Conservation (phyloP, 495 filamentous ascomycete species). For the Halenospora varia region DNA sequence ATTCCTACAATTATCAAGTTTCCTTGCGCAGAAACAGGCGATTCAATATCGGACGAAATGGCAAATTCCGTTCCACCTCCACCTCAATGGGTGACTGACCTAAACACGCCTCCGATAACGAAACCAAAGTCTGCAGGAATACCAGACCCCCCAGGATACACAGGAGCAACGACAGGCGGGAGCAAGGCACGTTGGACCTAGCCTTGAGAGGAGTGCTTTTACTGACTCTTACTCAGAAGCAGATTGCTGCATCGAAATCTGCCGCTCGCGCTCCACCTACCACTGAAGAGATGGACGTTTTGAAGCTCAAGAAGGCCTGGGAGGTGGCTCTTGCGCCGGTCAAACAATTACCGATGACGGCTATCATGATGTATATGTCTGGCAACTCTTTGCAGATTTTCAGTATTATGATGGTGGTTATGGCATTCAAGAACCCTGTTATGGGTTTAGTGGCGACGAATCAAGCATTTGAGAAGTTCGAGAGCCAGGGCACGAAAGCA, state of each 20-base stretch:
- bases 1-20: background rate
- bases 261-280: constrained; percentile 52
- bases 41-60: background rate
- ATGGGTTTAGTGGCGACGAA: constrained; percentile 77
- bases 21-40: too few species aligned
- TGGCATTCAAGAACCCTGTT: constrained; percentile 96
- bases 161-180: constrained; percentile 43
- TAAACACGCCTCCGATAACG: constrained; percentile 60
- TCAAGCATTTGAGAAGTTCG: constrained; percentile 79
- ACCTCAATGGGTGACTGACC: constrained; percentile 76
- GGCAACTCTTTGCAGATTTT: constrained; percentile 98
- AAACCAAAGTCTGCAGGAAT: constrained; percentile 57
- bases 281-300: constrained; percentile 78
- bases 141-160: constrained; percentile 86
- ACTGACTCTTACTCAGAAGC: constrained; percentile 30
- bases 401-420: constrained; percentile 99
- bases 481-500: constrained; percentile 70
- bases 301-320: constrained; percentile 99
- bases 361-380: constrained; percentile 99
- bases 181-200: constrained; percentile 44
- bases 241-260: constrained; percentile 19
- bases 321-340: constrained; percentile 92
- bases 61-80: constrained; percentile 33
- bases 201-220: constrained; percentile 7
- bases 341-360: constrained; percentile 96